A percentile compares a stretch with the other conserved stretches of the same genome.
phyloP scores from a whole-genome alignment of 345 rosid genomes.

The Angophora floribunda region DNA sequence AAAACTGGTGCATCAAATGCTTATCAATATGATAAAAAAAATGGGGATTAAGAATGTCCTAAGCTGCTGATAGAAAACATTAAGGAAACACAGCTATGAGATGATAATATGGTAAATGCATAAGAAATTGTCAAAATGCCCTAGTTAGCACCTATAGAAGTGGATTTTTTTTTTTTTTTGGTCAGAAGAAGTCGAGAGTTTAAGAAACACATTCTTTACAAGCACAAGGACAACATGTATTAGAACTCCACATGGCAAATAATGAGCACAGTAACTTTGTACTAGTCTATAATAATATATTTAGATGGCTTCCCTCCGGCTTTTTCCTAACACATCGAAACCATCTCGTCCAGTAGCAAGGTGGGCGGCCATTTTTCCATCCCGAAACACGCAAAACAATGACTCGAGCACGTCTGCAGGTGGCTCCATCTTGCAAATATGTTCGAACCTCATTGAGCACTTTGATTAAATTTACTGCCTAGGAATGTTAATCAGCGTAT shows the following conservation, averaged over 20 bases:
- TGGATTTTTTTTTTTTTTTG: no score
- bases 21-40: not conserved
- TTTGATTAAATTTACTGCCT: not conserved
- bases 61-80: not conserved
- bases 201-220: not conserved
- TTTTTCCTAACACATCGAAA: not conserved
- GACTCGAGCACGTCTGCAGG: not conserved
- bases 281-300: not conserved
- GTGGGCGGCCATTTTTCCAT: not conserved
- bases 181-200: not conserved
- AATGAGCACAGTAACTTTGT: not conserved
- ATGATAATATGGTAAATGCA: not conserved
- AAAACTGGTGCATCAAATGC: not conserved
- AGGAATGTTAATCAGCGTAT: not conserved
- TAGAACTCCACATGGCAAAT: not conserved
- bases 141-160: not conserved
- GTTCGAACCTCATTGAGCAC: not conserved
- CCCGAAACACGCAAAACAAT: not conserved
- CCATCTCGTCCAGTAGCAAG: not conserved
- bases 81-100: not conserved
- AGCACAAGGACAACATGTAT: not conserved
- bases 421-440: not conserved
- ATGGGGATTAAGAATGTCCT: not conserved
- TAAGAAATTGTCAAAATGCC: not conserved
- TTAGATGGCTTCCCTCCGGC: not conserved